Evolutionary conservation across 257 asterid species (phyloP).

Genomic region (Solanum chiquidenum): DNA sequence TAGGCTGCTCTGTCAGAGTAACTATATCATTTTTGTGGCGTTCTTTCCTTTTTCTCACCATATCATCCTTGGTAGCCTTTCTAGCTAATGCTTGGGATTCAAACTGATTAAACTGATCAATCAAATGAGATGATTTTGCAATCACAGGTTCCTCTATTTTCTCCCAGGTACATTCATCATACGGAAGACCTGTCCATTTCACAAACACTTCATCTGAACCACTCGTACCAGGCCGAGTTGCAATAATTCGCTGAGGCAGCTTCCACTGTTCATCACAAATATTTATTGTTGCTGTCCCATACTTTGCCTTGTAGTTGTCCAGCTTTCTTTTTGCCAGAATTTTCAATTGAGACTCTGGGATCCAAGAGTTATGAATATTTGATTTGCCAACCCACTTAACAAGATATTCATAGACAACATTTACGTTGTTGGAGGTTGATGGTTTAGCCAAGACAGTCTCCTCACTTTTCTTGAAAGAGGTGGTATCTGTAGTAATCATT

Average conservation of each 20-base stretch:
- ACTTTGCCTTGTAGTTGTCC: slow-evolving; percentile 86
- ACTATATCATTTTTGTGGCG: slow-evolving; percentile 42
- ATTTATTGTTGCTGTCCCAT: slow-evolving; percentile 67
- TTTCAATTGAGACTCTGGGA: slow-evolving; percentile 79
- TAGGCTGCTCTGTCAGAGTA: slow-evolving; percentile 83
- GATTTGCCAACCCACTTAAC: slow-evolving; percentile 97
- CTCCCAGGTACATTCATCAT: slow-evolving; percentile 99
- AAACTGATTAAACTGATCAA: slow-evolving; percentile 60
- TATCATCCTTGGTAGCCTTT: slow-evolving; percentile 32
- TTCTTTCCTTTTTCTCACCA: slow-evolving; percentile 22
- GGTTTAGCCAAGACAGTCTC: slow-evolving; percentile 24
- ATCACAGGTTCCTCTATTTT: slow-evolving; percentile 63
- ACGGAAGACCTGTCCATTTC: slow-evolving; percentile 85
- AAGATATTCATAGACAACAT: slow-evolving; percentile 56
- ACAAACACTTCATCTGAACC: slow-evolving; percentile 69
- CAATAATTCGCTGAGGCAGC: slow-evolving; percentile 77
- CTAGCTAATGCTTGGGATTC: slow-evolving; percentile 57
- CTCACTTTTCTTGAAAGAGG: slow-evolving; percentile 25
- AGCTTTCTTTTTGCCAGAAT: slow-evolving; percentile 70
- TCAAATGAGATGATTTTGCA: slow-evolving; percentile 45
- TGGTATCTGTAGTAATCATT: slow-evolving; percentile 11
- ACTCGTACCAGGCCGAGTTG: slow-evolving; percentile 48
- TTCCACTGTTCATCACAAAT: slow-evolving; percentile 86
- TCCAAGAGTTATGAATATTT: slow-evolving; percentile 82
- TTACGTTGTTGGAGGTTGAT: slow-evolving; percentile 17